Conservation (phyloP, 352 stramenopile genomes). For the Blastocystis hominis region DNA sequence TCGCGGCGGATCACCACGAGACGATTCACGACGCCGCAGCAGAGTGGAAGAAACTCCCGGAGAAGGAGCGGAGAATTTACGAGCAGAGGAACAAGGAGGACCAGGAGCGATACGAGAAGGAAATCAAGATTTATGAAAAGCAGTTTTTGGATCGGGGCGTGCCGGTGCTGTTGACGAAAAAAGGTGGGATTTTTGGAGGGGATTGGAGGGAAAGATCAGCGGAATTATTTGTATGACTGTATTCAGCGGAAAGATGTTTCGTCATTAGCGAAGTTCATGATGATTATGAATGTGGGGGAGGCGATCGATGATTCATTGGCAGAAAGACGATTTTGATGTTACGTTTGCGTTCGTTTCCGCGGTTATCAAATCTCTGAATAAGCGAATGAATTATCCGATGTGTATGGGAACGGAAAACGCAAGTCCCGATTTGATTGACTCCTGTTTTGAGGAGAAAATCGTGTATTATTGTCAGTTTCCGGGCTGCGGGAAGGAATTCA, state of each 20-base stretch:
- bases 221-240: constrained; percentile 3
- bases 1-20: background rate
- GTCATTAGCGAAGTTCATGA: constrained; percentile 13
- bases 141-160: background rate
- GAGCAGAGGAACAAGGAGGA: background rate
- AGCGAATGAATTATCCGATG: background rate
- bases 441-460: background rate
- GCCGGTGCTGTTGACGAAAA: background rate
- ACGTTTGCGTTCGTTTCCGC: constrained; percentile 18
- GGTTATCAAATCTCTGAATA: background rate
- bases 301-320: too few species aligned
- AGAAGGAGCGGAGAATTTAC: constrained; percentile 8
- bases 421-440: background rate
- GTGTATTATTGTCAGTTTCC: background rate
- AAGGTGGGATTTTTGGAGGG: background rate
- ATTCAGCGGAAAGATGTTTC: background rate
- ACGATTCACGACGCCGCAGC: background rate
- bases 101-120: background rate
- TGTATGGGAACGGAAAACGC: background rate
- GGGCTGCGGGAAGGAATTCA: constrained; percentile 9
- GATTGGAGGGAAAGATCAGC: background rate
- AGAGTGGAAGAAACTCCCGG: constrained; percentile 22
- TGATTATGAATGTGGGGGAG: constrained; percentile 24
- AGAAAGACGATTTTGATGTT: constrained; percentile 21
- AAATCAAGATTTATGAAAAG: background rate